Percentiles rank a stretch among this genome's conserved stretches.
These are phyloP conservation scores for Neurospora sp. DNA, from an alignment of 495 filamentous ascomycete genomes.

Conservation along the genomic window DNA sequence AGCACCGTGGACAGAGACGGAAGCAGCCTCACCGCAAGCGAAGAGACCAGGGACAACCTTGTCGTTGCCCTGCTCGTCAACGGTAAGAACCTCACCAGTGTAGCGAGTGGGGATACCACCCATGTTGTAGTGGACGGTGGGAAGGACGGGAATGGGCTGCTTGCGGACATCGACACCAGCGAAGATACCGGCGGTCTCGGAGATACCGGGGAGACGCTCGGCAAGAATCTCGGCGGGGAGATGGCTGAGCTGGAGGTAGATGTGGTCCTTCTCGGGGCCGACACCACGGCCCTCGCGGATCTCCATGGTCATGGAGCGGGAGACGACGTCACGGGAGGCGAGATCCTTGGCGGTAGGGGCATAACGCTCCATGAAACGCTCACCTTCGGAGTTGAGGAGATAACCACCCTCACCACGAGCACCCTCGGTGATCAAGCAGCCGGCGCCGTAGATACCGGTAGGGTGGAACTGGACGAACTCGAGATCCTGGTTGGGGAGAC, in stretches of 20 bases:
- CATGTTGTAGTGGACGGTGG: constrained; percentile 99
- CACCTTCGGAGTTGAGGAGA: constrained; percentile 90
- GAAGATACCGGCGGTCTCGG: constrained; percentile 95
- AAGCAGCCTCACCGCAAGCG: constrained; percentile 93
- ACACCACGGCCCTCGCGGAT: constrained; percentile 95
- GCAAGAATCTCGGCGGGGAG: constrained; percentile 81
- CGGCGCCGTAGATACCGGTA: constrained; percentile 97
- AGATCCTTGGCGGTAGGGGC: constrained; percentile 96
- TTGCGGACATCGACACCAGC: constrained; percentile 92
- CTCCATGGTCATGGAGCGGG: constrained; percentile 93
- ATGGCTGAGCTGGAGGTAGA: constrained; percentile 94
- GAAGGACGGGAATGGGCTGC: constrained; percentile 92
- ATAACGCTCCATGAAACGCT: constrained; percentile 98
- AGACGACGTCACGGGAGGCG: constrained; percentile 86
- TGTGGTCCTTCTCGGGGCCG: constrained; percentile 91
- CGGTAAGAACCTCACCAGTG: constrained; percentile 86
- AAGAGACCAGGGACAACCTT: constrained; percentile 93
- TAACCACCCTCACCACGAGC: constrained; percentile 98
- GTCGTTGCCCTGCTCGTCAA: constrained; percentile 76
- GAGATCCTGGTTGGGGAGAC: constrained; percentile 96
- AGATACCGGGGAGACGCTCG: constrained; percentile 96
- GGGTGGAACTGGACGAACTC: constrained; percentile 99
- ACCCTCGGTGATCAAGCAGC: constrained; percentile 96
- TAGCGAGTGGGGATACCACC: constrained; percentile 96
- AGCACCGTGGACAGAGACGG: constrained; percentile 93